Conservation (phyloP, 2,329 filamentous ascomycete genomes). For the Tricladium varicosporioides region DNA sequence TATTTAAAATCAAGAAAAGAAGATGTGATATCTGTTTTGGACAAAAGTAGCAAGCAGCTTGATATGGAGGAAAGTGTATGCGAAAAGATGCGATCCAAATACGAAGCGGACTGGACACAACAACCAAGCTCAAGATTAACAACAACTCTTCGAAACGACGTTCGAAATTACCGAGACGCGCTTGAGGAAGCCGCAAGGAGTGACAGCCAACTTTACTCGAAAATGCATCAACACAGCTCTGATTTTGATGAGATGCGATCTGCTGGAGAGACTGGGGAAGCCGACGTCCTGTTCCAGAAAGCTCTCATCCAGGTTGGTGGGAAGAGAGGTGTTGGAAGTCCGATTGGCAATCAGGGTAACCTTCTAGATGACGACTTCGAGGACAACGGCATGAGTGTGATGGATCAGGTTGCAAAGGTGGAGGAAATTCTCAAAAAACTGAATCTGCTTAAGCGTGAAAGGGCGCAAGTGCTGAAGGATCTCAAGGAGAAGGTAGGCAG, state of each 20-base stretch:
- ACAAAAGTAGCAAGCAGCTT: conserved; percentile 80
- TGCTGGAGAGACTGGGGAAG: conserved; percentile 81
- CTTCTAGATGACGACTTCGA: conserved; percentile 90
- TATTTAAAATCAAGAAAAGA: conserved; percentile 75
- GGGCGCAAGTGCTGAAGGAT: conserved; percentile 90
- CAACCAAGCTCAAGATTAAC: conserved; percentile 91
- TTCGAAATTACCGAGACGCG: conserved; percentile 83
- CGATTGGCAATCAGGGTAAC: conserved; percentile 63
- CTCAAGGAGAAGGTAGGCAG: conserved; percentile 86
- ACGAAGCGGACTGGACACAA: conserved; percentile 93
- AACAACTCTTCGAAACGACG: conserved; percentile 80
- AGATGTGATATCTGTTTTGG: conserved; percentile 68
- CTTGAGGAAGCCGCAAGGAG: conserved; percentile 86
- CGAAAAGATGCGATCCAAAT: conserved; percentile 99
- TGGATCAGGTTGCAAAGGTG: conserved; percentile 84
- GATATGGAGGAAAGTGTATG: conserved; percentile 98
- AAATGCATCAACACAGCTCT: conserved; percentile 78
- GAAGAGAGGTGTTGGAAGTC: conserved; percentile 58
- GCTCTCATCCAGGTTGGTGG: conserved; percentile 75
- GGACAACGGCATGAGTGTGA: conserved; percentile 74
- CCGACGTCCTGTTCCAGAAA: conserved; percentile 84
- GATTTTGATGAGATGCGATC: conserved; percentile 95
- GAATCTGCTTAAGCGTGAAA: conserved; percentile 87
- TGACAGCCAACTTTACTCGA: conserved; percentile 78
- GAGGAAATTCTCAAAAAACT: conserved; percentile 90